phyloP scores from a whole-genome alignment of 2,329 filamentous ascomycete genomes.

The Penicillium janthinellum region DNA sequence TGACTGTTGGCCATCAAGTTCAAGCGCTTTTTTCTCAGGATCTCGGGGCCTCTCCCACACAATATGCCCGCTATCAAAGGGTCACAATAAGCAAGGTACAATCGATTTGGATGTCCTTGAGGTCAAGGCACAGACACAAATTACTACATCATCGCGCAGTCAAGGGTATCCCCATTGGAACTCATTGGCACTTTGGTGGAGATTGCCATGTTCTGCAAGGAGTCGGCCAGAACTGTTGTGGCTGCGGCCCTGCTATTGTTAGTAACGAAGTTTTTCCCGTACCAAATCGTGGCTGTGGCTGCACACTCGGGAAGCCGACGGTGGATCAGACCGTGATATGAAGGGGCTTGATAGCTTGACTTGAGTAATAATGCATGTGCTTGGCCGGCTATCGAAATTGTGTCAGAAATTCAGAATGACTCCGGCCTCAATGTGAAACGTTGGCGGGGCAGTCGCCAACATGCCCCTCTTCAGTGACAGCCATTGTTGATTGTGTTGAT shows the following conservation, averaged over 20 bases:
- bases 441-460: not conserved
- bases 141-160: not conserved
- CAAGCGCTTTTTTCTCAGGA: not conserved
- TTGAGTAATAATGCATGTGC: not conserved
- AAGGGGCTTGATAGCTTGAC: not conserved
- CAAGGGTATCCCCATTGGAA: not conserved
- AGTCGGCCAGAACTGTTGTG: not conserved
- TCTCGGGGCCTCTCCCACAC: too few relatives aligned
- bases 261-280: not conserved
- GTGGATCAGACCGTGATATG: not conserved
- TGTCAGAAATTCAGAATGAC: not conserved
- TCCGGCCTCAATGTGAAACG: not conserved
- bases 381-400: not conserved
- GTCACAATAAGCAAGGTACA: not conserved
- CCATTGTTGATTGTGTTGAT: not conserved
- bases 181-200: not conserved
- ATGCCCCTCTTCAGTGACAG: not conserved
- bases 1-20: not conserved
- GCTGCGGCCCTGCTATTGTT: not conserved
- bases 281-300: not conserved
- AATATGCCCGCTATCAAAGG: not conserved
- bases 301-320: slow-evolving; percentile 2
- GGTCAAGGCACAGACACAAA: not conserved
- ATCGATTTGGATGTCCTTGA: too few relatives aligned
- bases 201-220: not conserved